These are phyloP conservation scores for Gynochthodes officinalis DNA, from an alignment of 257 asterid genomes.

Conservation along the genomic window DNA sequence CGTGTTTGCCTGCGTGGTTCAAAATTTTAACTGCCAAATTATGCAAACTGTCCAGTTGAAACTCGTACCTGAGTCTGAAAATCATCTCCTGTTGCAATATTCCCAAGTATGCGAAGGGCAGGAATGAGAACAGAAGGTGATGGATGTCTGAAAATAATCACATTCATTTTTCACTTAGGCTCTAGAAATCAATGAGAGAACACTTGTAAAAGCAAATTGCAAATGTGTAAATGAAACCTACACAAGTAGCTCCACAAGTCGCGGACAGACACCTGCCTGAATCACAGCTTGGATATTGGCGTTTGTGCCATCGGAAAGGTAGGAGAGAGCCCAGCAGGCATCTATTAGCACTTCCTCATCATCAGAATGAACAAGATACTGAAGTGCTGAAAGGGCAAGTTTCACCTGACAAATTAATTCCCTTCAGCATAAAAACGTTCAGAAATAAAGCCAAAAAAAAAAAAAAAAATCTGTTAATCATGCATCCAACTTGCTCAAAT, in stretches of 20 bases:
- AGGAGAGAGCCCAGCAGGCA: slow-evolving; percentile 97
- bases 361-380: slow-evolving; percentile 60
- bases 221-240: slow-evolving; percentile 37
- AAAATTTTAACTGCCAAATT: not conserved
- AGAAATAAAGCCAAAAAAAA: not conserved
- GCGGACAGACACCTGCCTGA: slow-evolving; percentile 75
- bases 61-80: slow-evolving; percentile 69
- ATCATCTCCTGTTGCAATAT: slow-evolving; percentile 91
- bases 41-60: not conserved
- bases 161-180: not conserved
- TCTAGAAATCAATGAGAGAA: slow-evolving; percentile 1
- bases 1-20: not conserved
- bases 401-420: slow-evolving; percentile 46
- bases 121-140: slow-evolving; percentile 91
- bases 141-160: slow-evolving; percentile 64
- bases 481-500: slow-evolving; percentile 70
- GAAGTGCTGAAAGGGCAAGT: slow-evolving; percentile 83
- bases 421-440: not conserved
- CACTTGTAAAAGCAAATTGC: not conserved
- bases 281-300: slow-evolving; percentile 93
- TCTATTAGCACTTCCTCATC: slow-evolving; percentile 94
- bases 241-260: slow-evolving; percentile 85
- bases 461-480: not conserved
- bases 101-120: slow-evolving; percentile 88
- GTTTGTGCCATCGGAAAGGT: slow-evolving; percentile 88